These are phyloP conservation scores for Arthrobotrys pseudoclavata DNA, from an alignment of 2,329 filamentous ascomycete species.

Conservation along the genomic window DNA sequence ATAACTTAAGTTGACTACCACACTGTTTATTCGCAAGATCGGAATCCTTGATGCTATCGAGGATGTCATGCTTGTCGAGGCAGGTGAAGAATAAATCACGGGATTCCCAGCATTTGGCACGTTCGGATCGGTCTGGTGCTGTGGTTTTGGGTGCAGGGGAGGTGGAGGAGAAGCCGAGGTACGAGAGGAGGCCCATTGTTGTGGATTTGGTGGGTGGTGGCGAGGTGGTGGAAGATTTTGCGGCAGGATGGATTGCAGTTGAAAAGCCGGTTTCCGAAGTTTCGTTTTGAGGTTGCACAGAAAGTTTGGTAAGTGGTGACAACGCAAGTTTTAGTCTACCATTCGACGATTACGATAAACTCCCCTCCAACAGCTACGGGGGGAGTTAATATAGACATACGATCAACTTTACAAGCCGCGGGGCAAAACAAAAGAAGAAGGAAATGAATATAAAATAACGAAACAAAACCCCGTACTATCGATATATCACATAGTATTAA, in stretches of 20 bases:
- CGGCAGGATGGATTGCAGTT: not conserved
- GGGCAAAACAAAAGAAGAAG: no score
- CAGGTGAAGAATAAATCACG: constrained; percentile 91
- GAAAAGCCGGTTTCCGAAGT: not conserved
- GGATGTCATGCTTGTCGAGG: constrained; percentile 82
- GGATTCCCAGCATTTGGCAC: constrained; percentile 87
- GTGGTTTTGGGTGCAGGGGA: constrained; percentile 70
- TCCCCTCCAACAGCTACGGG: no score
- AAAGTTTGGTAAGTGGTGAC: not conserved
- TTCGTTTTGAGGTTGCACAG: constrained; percentile 12
- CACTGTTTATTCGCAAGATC: constrained; percentile 74
- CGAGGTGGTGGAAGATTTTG: not conserved
- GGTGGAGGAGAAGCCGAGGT: constrained; percentile 65
- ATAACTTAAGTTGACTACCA: constrained; percentile 73
- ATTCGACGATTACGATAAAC: no score
- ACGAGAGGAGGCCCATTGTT: constrained; percentile 71
- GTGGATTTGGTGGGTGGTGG: not conserved
- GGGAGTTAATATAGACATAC: no score
- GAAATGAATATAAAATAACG: no score
- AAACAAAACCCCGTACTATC: no score
- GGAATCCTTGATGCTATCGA: constrained; percentile 78
- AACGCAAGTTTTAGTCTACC: not conserved
- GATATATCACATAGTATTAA: no score
- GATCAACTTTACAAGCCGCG: no score
- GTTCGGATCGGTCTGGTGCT: constrained; percentile 86